Evolutionary conservation across 768 basidiomycete species (phyloP), one percentile per base, ranked within the genome.

Genomic region (Naganishia randhawae): DNA sequence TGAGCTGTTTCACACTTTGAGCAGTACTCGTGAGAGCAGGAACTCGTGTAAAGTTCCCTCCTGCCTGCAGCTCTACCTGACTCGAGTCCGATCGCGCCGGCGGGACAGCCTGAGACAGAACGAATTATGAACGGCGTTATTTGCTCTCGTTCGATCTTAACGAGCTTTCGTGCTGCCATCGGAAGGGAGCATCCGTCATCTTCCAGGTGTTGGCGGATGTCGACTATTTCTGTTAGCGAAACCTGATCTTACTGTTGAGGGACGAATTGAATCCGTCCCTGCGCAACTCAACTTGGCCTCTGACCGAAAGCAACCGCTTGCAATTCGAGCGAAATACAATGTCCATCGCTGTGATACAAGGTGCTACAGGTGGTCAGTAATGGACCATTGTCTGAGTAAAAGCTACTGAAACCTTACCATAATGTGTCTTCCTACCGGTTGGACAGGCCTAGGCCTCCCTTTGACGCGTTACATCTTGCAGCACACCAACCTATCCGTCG

Each of bases 401-500:
- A 35, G 4, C 16, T 25, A 22, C 39, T 22, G n/a, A 3, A 9
- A 4, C 5, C 7, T 10, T 63, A 27, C 17, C n/a, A 29, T 1
- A 14, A 27, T 33, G 48, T 25, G 19, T n/a, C 25, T 37, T 45
- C 16, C 42, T 27, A n/a, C 39, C 5, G 17, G 9, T 42, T 17
- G 13, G 19, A 19, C 50, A 54, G 77, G 76, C 27, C 70, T 78
- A 5, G 80, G 77, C 11, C 70, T 70, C 22, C 76, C 75, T 27
- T 74, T 82, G 22, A 71, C 77, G 25, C 75, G 74, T 13, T 73
- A 77, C 33, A 73, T 83, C 33, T 78, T 82, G 33, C 29, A 61
- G 3, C 54, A 74, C 17, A 80, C 81, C n/a, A 67, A 69, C 22
- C 74, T 82, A 27, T 72, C 73, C 11, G 77, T 83, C 51, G 78